Evolutionary conservation across 352 stramenopile genomes (phyloP).

Genomic region (Phytopythium mirpurense): DNA sequence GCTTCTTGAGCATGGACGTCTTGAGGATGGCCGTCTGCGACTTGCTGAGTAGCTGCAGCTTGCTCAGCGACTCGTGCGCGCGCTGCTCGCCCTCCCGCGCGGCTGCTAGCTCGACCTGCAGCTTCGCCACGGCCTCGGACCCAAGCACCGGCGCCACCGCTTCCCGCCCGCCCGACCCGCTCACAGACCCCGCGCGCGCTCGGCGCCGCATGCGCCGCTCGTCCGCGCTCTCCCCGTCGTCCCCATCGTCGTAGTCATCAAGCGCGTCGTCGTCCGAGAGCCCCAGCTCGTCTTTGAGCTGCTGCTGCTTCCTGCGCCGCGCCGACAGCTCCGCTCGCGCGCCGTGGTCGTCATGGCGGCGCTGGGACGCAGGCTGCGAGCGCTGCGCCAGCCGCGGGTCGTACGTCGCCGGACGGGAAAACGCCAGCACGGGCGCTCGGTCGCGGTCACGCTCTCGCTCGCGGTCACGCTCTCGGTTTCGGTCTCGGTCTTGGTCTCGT

Average conservation of each 20-base stretch:
- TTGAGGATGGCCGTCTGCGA: constrained; percentile 83
- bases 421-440: constrained; percentile 35
- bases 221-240: background rate
- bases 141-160: too few species aligned
- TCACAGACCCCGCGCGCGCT: background rate
- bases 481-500: constrained; percentile 28
- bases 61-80: constrained; percentile 72
- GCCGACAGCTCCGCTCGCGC: constrained; percentile 31
- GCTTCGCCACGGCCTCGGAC: constrained; percentile 30
- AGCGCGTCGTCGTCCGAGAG: constrained; percentile 65
- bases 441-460: constrained; percentile 15
- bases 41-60: constrained; percentile 80
- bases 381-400: constrained; percentile 65
- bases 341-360: constrained; percentile 38
- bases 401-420: constrained; percentile 82
- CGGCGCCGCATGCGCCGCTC: background rate
- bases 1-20: constrained; percentile 75
- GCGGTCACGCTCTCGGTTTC: constrained; percentile 13
- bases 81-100: constrained; percentile 66
- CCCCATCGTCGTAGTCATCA: constrained; percentile 12
- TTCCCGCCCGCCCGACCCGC: background rate
- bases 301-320: constrained; percentile 48
- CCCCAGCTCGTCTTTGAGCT: constrained; percentile 78
- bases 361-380: constrained; percentile 23
- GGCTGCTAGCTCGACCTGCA: constrained; percentile 49